These are phyloP conservation scores for Anisogramma anomala DNA, from an alignment of 2,329 filamentous ascomycete species.

Conservation along the genomic window DNA sequence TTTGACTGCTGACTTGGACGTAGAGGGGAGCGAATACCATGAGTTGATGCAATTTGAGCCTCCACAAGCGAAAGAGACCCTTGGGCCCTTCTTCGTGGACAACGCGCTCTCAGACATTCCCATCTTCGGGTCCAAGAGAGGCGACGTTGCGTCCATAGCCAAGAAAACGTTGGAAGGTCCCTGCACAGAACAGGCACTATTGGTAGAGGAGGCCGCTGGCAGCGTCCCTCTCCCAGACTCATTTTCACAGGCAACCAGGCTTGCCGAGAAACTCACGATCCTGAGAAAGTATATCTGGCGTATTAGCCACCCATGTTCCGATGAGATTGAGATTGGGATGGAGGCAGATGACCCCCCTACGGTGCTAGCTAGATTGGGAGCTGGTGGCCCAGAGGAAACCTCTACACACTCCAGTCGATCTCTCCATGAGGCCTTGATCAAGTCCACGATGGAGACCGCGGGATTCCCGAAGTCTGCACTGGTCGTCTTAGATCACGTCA, in stretches of 20 bases:
- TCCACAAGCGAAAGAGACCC: constrained; percentile 38
- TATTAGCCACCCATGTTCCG: not conserved
- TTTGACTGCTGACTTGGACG: constrained; percentile 18
- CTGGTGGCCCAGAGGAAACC: constrained; percentile 3
- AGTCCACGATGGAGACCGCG: constrained; percentile 31
- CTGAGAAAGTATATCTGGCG: constrained; percentile 27
- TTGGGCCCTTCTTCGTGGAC: constrained; percentile 44
- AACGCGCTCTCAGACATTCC: constrained; percentile 41
- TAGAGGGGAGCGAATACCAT: constrained; percentile 41
- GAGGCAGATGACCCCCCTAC: constrained; percentile 19
- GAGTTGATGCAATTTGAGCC: constrained; percentile 47
- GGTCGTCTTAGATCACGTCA: constrained; percentile 42
- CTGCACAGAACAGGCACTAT: constrained; percentile 22
- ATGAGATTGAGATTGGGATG: constrained; percentile 18
- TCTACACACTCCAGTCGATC: constrained; percentile 36
- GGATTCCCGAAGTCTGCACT: constrained; percentile 41
- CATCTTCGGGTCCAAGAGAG: constrained; percentile 44
- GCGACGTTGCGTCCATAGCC: constrained; percentile 30
- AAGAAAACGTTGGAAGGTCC: constrained; percentile 29
- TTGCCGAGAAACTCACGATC: constrained; percentile 38
- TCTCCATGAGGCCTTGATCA: constrained; percentile 44
- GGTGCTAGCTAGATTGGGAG: not conserved
- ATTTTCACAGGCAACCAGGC: constrained; percentile 30
- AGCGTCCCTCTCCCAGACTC: constrained; percentile 27
- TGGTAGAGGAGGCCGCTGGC: constrained; percentile 28